Conservation (phyloP, 164 flowering plant species). For the Malania oleifera region DNA sequence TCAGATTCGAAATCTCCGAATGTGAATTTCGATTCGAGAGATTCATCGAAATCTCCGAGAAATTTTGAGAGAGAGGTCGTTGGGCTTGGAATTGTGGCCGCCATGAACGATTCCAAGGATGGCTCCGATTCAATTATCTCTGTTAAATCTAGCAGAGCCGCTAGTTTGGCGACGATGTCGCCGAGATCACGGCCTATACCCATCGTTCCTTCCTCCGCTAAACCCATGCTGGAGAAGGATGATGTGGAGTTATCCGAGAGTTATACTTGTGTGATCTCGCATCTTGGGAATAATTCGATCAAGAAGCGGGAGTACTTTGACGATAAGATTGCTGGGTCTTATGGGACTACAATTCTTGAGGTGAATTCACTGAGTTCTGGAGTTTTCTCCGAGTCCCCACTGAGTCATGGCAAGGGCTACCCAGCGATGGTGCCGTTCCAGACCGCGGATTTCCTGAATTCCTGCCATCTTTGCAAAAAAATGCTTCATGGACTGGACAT, state of each 20-base stretch:
- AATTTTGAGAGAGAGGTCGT: conserved; percentile 30
- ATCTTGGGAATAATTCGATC: conserved; percentile 27
- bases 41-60: conserved; percentile 25
- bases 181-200: conserved; percentile 41
- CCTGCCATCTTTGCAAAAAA: conserved; percentile 53
- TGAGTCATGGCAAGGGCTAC: conserved; percentile 1
- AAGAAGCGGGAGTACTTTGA: conserved; percentile 42
- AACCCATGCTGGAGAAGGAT: conserved; percentile 17
- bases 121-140: neutral
- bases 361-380: conserved; percentile 18
- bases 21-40: neutral
- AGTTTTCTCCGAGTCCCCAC: conserved; percentile 22
- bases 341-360: neutral
- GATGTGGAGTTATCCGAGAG: conserved; percentile 55
- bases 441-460: conserved; percentile 33
- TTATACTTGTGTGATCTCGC: conserved; percentile 60
- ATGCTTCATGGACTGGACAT: conserved; percentile 55
- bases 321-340: conserved; percentile 11
- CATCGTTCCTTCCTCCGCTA: conserved; percentile 14
- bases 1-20: conserved; percentile 15
- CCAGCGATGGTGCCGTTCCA: conserved; percentile 9
- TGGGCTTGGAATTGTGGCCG: conserved; percentile 50
- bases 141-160: too few relatives aligned
- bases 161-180: neutral
- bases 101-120: conserved; percentile 27